Base-by-base conservation (phyloP, 179 eudicot species). In the Dionaea muscipula region DNA sequence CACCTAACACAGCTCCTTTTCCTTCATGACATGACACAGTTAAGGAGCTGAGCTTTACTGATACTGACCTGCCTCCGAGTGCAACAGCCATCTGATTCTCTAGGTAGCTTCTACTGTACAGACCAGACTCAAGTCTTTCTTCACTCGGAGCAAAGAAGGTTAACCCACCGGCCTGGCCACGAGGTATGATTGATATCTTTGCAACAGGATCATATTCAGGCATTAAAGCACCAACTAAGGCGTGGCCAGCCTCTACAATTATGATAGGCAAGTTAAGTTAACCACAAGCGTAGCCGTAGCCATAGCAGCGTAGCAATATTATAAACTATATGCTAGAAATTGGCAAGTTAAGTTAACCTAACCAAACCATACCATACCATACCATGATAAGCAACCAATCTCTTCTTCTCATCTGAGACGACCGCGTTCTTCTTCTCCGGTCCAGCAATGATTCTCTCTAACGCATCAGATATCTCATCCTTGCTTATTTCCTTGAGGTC, bases 21-120 rank as follows among this genome's bases (percentile, higher is more conserved):
- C 12, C 15, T n/a, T n/a, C n/a, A n/a, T n/a, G n/a, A n/a, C n/a
- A n/a, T n/a, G n/a, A n/a, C n/a, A n/a, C 26, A 17, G 20, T 16
- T 6, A 51, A 26, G 55, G 11, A 27, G 28, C 55, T 15, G 1
- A n/a, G n/a, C n/a, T n/a, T n/a, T n/a, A n/a, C n/a, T n/a, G n/a
- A n/a, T 50, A 62, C 75, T 48, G 17, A 88, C 99, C 99, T 89
- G 82, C 99, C 99, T 66, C 99, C 96, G 26, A 93, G 90, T 44
- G 99, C 99, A 57, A 93, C 99, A 27, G 99, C 99, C 99, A 93
- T 93, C 83, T 93, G 99, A 72, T 93, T 93, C 69, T 93, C 99
- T 18, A 93, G 79, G 77, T 93, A 88, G 81, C 94, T 88, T 71
- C 95, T 80, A 61, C 99, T 88, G 66, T 93, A 93, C 55, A 93